Percentiles rank a stretch among this genome's conserved stretches.
phyloP scores from a whole-genome alignment of 768 basidiomycete genomes.

The Mycena sanguinolenta region DNA sequence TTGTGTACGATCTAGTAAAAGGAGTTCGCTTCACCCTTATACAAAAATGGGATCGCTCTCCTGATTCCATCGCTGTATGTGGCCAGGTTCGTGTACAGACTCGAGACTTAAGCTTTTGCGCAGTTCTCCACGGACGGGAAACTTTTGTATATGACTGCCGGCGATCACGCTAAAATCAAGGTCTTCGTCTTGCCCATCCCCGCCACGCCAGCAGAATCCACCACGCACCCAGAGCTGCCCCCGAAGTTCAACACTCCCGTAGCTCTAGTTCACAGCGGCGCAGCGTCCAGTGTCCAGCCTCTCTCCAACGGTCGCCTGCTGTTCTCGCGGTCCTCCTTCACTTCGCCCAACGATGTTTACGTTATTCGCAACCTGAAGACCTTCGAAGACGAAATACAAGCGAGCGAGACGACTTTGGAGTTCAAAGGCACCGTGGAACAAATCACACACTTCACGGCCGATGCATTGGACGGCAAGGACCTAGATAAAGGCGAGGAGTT shows the following conservation, averaged over 20 bases:
- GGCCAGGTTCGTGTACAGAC: constrained; percentile 36
- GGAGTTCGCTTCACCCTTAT: constrained; percentile 81
- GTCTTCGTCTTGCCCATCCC: constrained; percentile 79
- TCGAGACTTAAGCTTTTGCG: constrained; percentile 21
- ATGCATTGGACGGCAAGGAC: constrained; percentile 67
- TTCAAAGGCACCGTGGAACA: constrained; percentile 59
- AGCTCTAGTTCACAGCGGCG: constrained; percentile 68
- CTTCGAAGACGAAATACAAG: constrained; percentile 57
- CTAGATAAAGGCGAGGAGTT: constrained; percentile 82
- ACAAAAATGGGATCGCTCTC: constrained; percentile 89
- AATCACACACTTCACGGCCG: constrained; percentile 75
- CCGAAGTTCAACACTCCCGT: constrained; percentile 66
- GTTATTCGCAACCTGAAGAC: constrained; percentile 64
- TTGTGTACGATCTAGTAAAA: constrained; percentile 81
- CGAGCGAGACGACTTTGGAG: constrained; percentile 44
- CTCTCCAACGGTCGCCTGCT: constrained; percentile 74
- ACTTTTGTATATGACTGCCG: constrained; percentile 80
- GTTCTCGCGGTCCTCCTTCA: constrained; percentile 80
- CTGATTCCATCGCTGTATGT: constrained; percentile 70
- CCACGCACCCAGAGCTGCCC: constrained; percentile 63
- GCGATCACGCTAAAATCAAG: constrained; percentile 84
- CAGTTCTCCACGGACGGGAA: constrained; percentile 83
- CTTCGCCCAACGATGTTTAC: constrained; percentile 85
- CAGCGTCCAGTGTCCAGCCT: constrained; percentile 72
- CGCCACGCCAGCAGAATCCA: constrained; percentile 67